Percentiles rank a stretch among this genome's conserved stretches.
Conservation (phyloP, 169 alveolate species). For the Plasmodium billcollinsi region DNA sequence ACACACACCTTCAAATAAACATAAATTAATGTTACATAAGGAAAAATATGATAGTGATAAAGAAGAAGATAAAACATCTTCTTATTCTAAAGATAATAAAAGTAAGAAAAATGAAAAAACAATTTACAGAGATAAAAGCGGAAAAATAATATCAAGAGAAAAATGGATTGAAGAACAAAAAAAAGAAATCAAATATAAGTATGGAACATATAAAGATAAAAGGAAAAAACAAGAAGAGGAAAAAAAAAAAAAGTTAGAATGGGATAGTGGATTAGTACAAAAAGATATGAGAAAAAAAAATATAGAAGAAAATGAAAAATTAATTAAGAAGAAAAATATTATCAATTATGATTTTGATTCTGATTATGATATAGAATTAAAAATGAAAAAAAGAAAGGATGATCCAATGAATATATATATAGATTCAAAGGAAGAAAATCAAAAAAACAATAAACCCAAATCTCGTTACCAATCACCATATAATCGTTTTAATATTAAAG, state of each 20-base stretch:
- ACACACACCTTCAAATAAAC: not conserved
- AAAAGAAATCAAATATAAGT: conserved; percentile 4
- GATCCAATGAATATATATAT: conserved; percentile 70
- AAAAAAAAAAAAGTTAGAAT: conserved; percentile 26
- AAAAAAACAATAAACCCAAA: conserved; percentile 80
- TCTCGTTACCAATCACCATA: conserved; percentile 90
- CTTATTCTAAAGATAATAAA: not conserved
- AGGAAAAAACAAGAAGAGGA: not conserved
- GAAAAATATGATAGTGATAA: not conserved
- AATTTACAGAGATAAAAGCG: conserved; percentile 58
- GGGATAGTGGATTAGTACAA: conserved; percentile 71
- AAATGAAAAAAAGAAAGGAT: conserved; percentile 50
- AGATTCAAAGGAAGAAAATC: conserved; percentile 4
- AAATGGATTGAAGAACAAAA: conserved; percentile 44
- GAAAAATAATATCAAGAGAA: conserved; percentile 73
- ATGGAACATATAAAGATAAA: conserved; percentile 5
- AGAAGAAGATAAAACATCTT: not conserved
- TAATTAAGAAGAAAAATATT: conserved; percentile 45
- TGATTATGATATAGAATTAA: conserved; percentile 66
- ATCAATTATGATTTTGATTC: conserved; percentile 68
- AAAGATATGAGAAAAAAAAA: conserved; percentile 52
- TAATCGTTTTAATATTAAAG: conserved; percentile 93
- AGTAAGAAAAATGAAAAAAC: not conserved
- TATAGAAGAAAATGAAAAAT: conserved; percentile 47
- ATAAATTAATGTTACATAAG: not conserved